Evolutionary conservation across 768 basidiomycete species (phyloP).

Genomic region (Russula dissimulans): DNA sequence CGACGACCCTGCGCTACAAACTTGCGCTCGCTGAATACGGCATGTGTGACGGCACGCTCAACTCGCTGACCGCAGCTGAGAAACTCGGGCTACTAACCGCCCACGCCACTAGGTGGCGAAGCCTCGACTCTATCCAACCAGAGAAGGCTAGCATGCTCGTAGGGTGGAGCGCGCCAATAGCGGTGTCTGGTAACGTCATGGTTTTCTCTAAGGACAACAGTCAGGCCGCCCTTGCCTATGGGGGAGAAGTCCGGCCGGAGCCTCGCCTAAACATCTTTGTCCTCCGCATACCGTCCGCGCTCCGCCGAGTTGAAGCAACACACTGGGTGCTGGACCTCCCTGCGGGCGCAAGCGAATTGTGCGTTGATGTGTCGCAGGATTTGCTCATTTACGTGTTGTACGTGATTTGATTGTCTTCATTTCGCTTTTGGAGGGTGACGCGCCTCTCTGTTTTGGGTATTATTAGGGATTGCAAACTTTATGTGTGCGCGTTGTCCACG

Average conservation of each 20-base stretch:
- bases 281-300: background rate
- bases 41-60: constrained; percentile 2
- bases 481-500: background rate
- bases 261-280: background rate
- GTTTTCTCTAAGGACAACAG: background rate
- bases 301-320: background rate
- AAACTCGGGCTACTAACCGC: background rate
- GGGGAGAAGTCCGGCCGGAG: background rate
- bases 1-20: constrained; percentile 8
- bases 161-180: constrained; percentile 2
- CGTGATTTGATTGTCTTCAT: background rate
- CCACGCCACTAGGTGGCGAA: background rate
- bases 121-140: background rate
- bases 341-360: background rate
- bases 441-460: background rate
- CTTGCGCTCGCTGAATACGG: constrained; percentile 2
- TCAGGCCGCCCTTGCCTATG: no score
- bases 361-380: constrained; percentile 11
- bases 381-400: constrained; percentile 6
- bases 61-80: background rate
- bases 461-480: background rate
- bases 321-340: constrained; percentile 5
- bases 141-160: background rate
- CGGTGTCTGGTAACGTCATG: constrained; percentile 1
- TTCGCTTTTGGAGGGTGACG: background rate